These are phyloP conservation scores for Penicillium hordei DNA, from an alignment of 2,329 filamentous ascomycete species.

Conservation along the genomic window DNA sequence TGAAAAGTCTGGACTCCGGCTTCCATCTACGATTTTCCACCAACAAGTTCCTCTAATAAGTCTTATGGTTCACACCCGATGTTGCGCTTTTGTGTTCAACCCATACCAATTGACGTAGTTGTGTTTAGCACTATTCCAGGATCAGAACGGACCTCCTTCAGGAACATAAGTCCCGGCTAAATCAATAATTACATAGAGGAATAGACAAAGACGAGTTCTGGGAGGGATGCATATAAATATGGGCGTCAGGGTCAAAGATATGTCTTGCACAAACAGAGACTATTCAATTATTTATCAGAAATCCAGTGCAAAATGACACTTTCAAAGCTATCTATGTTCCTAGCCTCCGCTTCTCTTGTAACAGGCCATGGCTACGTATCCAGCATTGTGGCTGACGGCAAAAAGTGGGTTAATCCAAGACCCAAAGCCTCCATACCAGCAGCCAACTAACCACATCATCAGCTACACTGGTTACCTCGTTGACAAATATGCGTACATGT, in stretches of 20 bases:
- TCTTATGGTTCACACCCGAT: background rate
- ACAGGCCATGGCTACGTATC: slow-evolving; percentile 39
- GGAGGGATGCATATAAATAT: background rate
- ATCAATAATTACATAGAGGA: background rate
- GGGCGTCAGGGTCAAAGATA: background rate
- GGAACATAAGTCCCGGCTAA: background rate
- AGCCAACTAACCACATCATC: slow-evolving; percentile 29
- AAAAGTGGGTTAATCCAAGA: slow-evolving; percentile 22
- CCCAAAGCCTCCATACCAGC: background rate
- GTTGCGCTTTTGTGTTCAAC: background rate
- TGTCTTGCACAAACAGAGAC: background rate
- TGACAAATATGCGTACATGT: slow-evolving; percentile 32
- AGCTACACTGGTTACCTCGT: slow-evolving; percentile 43
- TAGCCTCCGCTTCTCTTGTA: slow-evolving; percentile 33
- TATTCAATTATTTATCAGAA: background rate
- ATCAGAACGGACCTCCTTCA: slow-evolving; percentile 15
- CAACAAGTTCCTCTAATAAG: background rate
- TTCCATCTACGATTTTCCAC: background rate
- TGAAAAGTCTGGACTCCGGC: background rate
- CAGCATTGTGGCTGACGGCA: slow-evolving; percentile 30
- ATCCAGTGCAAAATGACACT: slow-evolving; percentile 23
- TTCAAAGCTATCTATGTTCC: slow-evolving; percentile 27
- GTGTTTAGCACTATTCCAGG: slow-evolving; percentile 14
- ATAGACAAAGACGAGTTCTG: background rate
- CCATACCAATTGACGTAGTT: slow-evolving; percentile 1